Percentiles rank a stretch among this genome's conserved stretches.
Evolutionary conservation across 495 filamentous ascomycete genomes (phyloP).

Genomic region (Aspergillus incahuasiensis): DNA sequence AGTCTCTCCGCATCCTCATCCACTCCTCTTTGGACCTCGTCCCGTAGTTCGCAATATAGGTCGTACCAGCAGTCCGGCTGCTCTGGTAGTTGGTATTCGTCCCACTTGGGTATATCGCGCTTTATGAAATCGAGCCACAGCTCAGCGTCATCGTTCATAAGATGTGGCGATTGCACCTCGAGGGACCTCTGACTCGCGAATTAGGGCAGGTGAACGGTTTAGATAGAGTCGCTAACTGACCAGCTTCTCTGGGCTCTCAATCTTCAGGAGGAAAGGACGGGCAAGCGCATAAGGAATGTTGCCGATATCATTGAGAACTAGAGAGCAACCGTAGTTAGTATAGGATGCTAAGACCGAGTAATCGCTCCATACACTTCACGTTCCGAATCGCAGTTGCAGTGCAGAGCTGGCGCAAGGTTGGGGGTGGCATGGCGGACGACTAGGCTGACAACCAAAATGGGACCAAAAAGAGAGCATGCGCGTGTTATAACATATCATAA

Average conservation of each 20-base stretch:
- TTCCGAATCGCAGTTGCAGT: constrained; percentile 43
- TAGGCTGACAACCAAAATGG: constrained; percentile 10
- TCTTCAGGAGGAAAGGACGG: constrained; percentile 54
- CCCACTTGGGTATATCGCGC: constrained; percentile 60
- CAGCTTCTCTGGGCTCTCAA: constrained; percentile 64
- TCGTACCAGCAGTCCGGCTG: constrained; percentile 59
- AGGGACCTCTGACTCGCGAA: constrained; percentile 41
- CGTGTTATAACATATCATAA: constrained; percentile 14
- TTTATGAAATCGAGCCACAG: constrained; percentile 67
- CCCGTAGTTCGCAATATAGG: constrained; percentile 51
- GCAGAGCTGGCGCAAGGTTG: constrained; percentile 38
- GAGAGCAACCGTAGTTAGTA: not conserved
- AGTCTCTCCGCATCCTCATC: constrained; percentile 46
- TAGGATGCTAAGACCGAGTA: not conserved
- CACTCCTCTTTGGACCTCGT: constrained; percentile 41
- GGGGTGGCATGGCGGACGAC: constrained; percentile 36
- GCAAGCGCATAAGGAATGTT: constrained; percentile 58
- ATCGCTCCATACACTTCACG: constrained; percentile 31
- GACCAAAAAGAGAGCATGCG: constrained; percentile 19
- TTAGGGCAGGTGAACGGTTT: not conserved
- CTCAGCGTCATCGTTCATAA: constrained; percentile 54
- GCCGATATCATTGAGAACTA: constrained; percentile 59
- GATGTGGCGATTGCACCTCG: constrained; percentile 63
- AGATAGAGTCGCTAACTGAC: constrained; percentile 29
- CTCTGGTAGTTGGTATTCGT: constrained; percentile 51